These are phyloP conservation scores for Purpureocillium lavendulum DNA, from an alignment of 2,329 filamentous ascomycete genomes.

Conservation along the genomic window DNA sequence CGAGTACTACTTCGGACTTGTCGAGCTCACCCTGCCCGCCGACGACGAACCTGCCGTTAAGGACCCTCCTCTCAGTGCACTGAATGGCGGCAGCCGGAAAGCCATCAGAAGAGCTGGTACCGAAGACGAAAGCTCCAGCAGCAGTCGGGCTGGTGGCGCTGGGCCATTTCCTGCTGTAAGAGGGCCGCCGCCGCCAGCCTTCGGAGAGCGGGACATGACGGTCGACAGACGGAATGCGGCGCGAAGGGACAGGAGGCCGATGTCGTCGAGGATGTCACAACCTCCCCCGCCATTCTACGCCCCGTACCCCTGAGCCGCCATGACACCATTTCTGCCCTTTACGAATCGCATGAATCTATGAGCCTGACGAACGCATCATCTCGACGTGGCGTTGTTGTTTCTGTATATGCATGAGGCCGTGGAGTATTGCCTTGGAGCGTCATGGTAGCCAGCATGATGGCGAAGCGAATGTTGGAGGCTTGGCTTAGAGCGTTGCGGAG, in stretches of 20 bases:
- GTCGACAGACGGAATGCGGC: slow-evolving; percentile 1
- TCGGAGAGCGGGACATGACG: slow-evolving; percentile 12
- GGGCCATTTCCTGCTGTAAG: slow-evolving; percentile 2
- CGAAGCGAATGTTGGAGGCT: too few relatives aligned
- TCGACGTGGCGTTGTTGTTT: too few relatives aligned
- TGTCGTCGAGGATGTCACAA: neutral
- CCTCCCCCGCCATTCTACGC: slow-evolving; percentile 1
- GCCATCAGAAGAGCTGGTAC: slow-evolving; percentile 29
- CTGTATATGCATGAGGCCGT: too few relatives aligned
- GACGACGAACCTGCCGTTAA: slow-evolving; percentile 53
- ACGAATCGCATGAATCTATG: neutral
- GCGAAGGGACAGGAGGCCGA: slow-evolving; percentile 2
- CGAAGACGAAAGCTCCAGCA: slow-evolving; percentile 24
- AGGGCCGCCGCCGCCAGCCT: neutral
- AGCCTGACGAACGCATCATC: neutral
- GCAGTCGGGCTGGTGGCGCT: too few relatives aligned
- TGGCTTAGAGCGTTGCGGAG: too few relatives aligned
- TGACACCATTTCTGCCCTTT: too few relatives aligned
- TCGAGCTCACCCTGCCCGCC: slow-evolving; percentile 55
- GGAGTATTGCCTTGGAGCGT: too few relatives aligned
- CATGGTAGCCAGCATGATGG: too few relatives aligned
- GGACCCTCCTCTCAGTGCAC: slow-evolving; percentile 50
- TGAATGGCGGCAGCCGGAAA: slow-evolving; percentile 37
- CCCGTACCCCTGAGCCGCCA: neutral
- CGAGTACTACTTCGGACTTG: slow-evolving; percentile 69